Evolutionary conservation across 345 rosid genomes (phyloP), one percentile per base, ranked within the genome.

Genomic region (Eutrema japonicum): DNA sequence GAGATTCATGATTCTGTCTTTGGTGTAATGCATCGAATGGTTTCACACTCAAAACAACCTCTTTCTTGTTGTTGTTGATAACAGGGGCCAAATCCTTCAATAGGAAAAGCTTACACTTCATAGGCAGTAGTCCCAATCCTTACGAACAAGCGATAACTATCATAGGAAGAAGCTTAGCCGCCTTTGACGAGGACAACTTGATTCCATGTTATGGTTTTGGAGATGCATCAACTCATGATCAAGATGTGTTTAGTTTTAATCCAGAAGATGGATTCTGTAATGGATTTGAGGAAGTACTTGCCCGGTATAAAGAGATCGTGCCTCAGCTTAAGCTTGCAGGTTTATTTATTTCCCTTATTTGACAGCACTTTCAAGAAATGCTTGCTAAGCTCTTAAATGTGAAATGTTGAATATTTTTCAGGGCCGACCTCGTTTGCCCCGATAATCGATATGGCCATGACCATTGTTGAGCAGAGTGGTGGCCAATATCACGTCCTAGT

Each of bases 371-470:
- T 55, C 38, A 40, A 27, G 43, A 49, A 49, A 32, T 29, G 43
- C 51, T 66, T 10, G 27, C 35, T 33, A 58, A 71, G 36, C 6
- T 53, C 48, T n/a, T 55, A 10, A 49, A 16, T 64, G 4, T 38
- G 12, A 14, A 13, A 10, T 73, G 36, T 47, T 68, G 55, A 22
- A 41, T 12, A 26, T 35, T 58, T 60, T 50, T 32, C 81, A 93
- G 98, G 98, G 2, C 98, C 98, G 7, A 95, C 98, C n/a, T 92
- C 99, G 6, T 95, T 95, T 86, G 98, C 98, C 13, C 99, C 98
- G 0, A 65, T 87, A 49, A 90, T 95, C 59, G 98, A 95, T 66
- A 95, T 87, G 98, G 97, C 94, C 43, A 88, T 89, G 86, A 85
- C 94, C 18, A 88, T 90, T 51, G 98, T 95, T 71, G 96, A 90